Base-by-base conservation (phyloP, 352 stramenopile genomes). In the Globisporangium echinulatum region DNA sequence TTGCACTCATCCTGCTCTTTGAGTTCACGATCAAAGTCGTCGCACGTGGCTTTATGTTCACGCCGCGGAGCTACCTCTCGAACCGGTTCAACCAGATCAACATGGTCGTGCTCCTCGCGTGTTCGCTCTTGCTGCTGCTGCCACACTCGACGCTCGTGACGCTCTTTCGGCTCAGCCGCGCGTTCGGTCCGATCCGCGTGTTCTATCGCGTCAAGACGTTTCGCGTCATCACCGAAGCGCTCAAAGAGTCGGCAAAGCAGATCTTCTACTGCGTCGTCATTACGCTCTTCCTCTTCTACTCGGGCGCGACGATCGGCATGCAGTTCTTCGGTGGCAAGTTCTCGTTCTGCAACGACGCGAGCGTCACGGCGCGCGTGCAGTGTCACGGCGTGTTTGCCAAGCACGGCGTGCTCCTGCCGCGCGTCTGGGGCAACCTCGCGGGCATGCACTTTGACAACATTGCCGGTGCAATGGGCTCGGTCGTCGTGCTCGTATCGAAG, bases 121-220 rank as follows among this genome's bases (percentile, higher is more conserved):
- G 80, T 56, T 88, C 80, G 0, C 57, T 93, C 2, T 56, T 94
- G 19, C 55, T 91, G 13, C 52, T 92, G n/a, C 66, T 91, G 0
- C 82, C 80, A 2, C 82, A 87, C 50, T 94, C 83, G 37, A 85
- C 79, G 1, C 79, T 90, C 79, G 80, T 86, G 15, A 77, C 68
- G 11, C 61, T 91, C 38, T 94, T 94, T 43, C 77, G 80, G 7
- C 69, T 93, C 5, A 82, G 85, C 39, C 71, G 86, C 10, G 84
- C 86, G 3, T 89, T 96, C 42, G 83, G 86, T 14, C 86, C 86
- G 0, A 80, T 96, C 11, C 85, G 86, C 14, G 85, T 94, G 3
- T 94, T 96, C 57, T 90, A 92, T 53, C 77, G 86, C 14, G 85
- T 94, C 38, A 82, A 88, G 54, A 90, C 83, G 6, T 92, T 96